Percentiles rank a stretch among this genome's conserved stretches.
phyloP scores from a whole-genome alignment of 2,329 filamentous ascomycete species.

The Ophiostoma triangulosporum region DNA sequence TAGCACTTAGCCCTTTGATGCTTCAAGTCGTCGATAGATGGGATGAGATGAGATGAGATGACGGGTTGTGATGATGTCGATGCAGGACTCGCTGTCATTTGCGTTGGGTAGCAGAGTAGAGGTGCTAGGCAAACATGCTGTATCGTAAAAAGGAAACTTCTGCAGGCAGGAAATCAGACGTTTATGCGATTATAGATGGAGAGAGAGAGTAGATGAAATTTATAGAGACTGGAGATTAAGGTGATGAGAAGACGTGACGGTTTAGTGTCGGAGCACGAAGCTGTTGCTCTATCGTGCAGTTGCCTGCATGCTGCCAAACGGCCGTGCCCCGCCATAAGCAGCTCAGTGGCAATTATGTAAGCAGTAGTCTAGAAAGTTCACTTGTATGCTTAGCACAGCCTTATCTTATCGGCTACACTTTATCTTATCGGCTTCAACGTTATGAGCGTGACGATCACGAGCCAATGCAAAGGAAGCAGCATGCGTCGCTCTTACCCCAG shows the following conservation, averaged over 20 bases:
- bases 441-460: not conserved
- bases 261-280: not conserved
- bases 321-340: not conserved
- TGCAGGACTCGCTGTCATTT: not conserved
- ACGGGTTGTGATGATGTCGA: not conserved
- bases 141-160: not conserved
- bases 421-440: not conserved
- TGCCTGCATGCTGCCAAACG: not conserved
- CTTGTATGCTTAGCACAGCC: not conserved
- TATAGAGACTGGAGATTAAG: not conserved
- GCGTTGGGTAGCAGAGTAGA: not conserved
- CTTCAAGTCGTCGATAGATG: not conserved
- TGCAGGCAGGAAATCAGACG: no score
- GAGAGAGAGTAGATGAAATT: not conserved
- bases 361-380: conserved; percentile 16
- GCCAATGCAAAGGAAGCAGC: not conserved
- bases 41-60: not conserved
- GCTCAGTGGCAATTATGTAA: not conserved
- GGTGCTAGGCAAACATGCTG: not conserved
- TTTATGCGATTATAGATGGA: no score
- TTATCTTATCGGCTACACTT: not conserved
- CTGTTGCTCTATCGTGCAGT: not conserved
- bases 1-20: no score
- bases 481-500: not conserved
- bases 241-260: not conserved